A percentile compares a stretch with the other conserved stretches of the same genome.
These are phyloP conservation scores for Lenzites betulinus DNA, from an alignment of 768 basidiomycete genomes.

Conservation along the genomic window DNA sequence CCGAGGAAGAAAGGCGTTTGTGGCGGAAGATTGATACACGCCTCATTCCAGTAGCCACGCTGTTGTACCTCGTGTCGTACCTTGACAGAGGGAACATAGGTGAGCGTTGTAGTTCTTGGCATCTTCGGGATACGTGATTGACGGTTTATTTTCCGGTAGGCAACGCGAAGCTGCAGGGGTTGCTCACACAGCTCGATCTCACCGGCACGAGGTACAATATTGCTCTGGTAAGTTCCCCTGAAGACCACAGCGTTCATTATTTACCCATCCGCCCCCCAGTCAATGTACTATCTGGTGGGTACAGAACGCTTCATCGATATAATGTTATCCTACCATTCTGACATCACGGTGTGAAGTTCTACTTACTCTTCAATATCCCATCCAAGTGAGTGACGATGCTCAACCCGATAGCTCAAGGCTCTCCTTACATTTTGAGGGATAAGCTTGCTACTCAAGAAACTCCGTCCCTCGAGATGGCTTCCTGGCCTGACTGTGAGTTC, in stretches of 20 bases:
- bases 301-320: background rate
- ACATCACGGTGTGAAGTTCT: background rate
- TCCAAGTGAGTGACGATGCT: slow-evolving; percentile 28
- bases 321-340: background rate
- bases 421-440: background rate
- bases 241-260: background rate
- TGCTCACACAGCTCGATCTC: slow-evolving; percentile 55
- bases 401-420: slow-evolving; percentile 38
- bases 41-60: slow-evolving; percentile 31
- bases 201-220: slow-evolving; percentile 63
- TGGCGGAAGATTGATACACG: slow-evolving; percentile 34
- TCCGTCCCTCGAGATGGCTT: slow-evolving; percentile 70
- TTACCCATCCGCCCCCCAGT: slow-evolving; percentile 38
- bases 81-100: slow-evolving; percentile 33
- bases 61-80: slow-evolving; percentile 33
- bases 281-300: slow-evolving; percentile 68
- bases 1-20: slow-evolving; percentile 39
- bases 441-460: slow-evolving; percentile 55
- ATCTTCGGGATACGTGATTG: background rate
- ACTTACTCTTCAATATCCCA: slow-evolving; percentile 4
- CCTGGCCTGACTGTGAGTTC: slow-evolving; percentile 60
- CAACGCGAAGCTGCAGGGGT: slow-evolving; percentile 42
- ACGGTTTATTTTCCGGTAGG: slow-evolving; percentile 5
- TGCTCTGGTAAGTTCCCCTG: slow-evolving; percentile 45
- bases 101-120: background rate